These are phyloP conservation scores for Aspergillus sp. DNA, from an alignment of 2,329 filamentous ascomycete genomes.

Conservation along the genomic window DNA sequence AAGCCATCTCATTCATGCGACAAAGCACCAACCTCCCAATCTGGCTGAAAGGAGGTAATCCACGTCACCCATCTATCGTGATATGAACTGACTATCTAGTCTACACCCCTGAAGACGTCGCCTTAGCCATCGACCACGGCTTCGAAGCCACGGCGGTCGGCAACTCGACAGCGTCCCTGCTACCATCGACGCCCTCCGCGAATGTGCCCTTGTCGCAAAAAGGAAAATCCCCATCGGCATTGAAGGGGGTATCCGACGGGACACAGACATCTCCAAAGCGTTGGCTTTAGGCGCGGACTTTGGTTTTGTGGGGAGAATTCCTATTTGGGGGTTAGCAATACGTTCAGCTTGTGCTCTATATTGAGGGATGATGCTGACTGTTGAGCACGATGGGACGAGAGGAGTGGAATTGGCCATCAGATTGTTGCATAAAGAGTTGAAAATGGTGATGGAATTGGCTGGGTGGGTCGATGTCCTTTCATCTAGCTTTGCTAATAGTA, in stretches of 20 bases:
- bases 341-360: too few relatives aligned
- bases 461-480: conserved; percentile 14
- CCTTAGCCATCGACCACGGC: conserved; percentile 29
- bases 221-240: conserved; percentile 29
- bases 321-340: conserved; percentile 31
- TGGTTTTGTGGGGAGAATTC: conserved; percentile 28
- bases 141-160: conserved; percentile 36
- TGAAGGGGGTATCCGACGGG: conserved; percentile 31
- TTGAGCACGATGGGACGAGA: conserved; percentile 27
- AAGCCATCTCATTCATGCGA: conserved; percentile 46
- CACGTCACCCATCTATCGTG: conserved; percentile 7
- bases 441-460: conserved; percentile 27
- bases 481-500: not conserved
- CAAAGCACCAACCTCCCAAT: conserved; percentile 44
- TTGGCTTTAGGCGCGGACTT: conserved; percentile 29
- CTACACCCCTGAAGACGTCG: conserved; percentile 29
- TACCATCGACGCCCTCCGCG: conserved; percentile 31
- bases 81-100: conserved; percentile 8
- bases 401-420: conserved; percentile 30
- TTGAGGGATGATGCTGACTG: too few relatives aligned
- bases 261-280: conserved; percentile 34
- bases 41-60: conserved; percentile 26
- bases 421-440: conserved; percentile 27
- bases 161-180: conserved; percentile 35
- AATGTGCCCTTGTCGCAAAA: conserved; percentile 19